Evolutionary conservation across 2,329 filamentous ascomycete species (phyloP).

Genomic region (Arthrobotrys iridis): DNA sequence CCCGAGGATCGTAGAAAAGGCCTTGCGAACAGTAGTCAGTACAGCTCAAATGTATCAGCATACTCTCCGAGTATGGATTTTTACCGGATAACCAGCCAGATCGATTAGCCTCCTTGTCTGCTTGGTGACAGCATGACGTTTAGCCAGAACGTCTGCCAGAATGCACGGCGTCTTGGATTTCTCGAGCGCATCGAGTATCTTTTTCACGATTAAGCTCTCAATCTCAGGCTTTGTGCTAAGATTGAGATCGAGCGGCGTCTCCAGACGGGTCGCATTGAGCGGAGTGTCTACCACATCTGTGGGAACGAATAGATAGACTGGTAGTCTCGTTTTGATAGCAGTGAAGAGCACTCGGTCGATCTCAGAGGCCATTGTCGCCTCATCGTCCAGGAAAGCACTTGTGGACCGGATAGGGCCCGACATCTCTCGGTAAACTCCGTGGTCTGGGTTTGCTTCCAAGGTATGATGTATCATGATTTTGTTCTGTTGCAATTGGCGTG

Average conservation of each 20-base stretch:
- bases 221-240: conserved; percentile 55
- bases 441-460: conserved; percentile 63
- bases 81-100: conserved; percentile 43
- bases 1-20: conserved; percentile 49
- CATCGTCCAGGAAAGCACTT: conserved; percentile 62
- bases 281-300: conserved; percentile 65
- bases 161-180: conserved; percentile 65
- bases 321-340: conserved; percentile 67
- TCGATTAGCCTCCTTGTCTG: conserved; percentile 38
- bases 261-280: conserved; percentile 60
- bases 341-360: conserved; percentile 67
- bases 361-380: conserved; percentile 64
- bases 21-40: neutral
- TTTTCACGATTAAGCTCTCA: conserved; percentile 59
- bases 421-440: conserved; percentile 58
- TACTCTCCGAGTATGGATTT: neutral
- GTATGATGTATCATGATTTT: conserved; percentile 67
- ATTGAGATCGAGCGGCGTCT: conserved; percentile 55
- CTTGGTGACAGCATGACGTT: conserved; percentile 41
- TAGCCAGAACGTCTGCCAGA: conserved; percentile 64
- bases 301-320: conserved; percentile 69
- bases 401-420: conserved; percentile 60
- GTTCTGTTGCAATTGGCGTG: conserved; percentile 63
- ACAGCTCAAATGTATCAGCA: neutral
- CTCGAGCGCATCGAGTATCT: conserved; percentile 63